Base-by-base conservation (phyloP, 108 stramenopile species). In the Skeletonema marinoi region DNA sequence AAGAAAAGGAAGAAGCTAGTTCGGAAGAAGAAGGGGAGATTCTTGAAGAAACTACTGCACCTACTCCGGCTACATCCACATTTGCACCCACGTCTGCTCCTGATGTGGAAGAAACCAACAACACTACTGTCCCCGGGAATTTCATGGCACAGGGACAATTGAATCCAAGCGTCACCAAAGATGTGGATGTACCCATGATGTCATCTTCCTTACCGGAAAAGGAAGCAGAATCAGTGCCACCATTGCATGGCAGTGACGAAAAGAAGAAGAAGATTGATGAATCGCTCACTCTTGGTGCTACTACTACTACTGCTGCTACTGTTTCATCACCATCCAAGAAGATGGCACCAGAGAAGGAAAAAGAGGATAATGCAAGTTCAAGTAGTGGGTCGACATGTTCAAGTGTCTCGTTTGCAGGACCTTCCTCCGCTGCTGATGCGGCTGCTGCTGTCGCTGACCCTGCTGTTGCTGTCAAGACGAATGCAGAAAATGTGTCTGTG, bases 361-460 rank as follows among this genome's bases (percentile, higher is more conserved):
- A 56, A 25, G 54, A 56, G 1, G 54, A 29, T 29, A 56, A 25
- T 56, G 54, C 54, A 56, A 56, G 54, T 56, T 56, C 54, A 2
- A 56, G 54, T 56, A 56, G 54, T 56, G 54, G 54, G 9, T 56
- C 54, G 54, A 56, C 54, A 10, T 56, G 54, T 56, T 56, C 54
- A 9, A 56, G 54, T 10, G 54, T n/a, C 7, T 56, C 54, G 9
- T 56, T 56, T 56, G 54, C 54, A 25, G 54, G 54, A 25, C 54
- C 54, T 56, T 46, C 54, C 10, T 29, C 54, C 54, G 54, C 54
- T 10, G 44, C 14, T 46, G 44, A 11, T 25, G 19, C 54, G 6
- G 25, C 54, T 13, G 50, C n/a, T 19, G 50, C n/a, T 6, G 50
- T 19, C 0, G 50, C n/a, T 51, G 50, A 6, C 1, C n/a, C n/a